Evolutionary conservation across 2,329 filamentous ascomycete species (phyloP).

Genomic region (Neofusicoccum sp.): DNA sequence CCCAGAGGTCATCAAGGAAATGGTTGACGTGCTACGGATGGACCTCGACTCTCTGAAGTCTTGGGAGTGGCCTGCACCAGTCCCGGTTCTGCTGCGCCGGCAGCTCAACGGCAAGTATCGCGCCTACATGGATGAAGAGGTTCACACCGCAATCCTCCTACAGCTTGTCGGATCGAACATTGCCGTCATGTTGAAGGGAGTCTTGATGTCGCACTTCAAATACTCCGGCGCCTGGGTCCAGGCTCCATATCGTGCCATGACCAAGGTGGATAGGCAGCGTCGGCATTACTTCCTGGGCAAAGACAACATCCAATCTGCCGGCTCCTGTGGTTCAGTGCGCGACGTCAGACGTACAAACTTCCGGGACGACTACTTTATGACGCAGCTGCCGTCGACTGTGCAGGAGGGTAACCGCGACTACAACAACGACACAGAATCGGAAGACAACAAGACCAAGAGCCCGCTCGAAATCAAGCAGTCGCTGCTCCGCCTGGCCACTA

Average conservation of each 20-base stretch:
- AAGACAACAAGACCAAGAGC: conserved; percentile 38
- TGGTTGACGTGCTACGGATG: conserved; percentile 62
- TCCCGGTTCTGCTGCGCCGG: conserved; percentile 54
- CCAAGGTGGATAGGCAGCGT: conserved; percentile 44
- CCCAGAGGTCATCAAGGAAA: conserved; percentile 53
- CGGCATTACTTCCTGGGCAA: conserved; percentile 49
- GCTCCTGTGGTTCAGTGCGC: conserved; percentile 32
- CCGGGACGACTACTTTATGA: conserved; percentile 55
- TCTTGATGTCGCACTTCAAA: conserved; percentile 42
- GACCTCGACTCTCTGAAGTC: conserved; percentile 53
- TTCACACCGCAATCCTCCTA: conserved; percentile 58
- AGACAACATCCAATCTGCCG: not conserved
- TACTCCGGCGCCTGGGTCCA: conserved; percentile 44
- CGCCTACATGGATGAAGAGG: conserved; percentile 62
- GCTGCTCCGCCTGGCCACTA: conserved; percentile 59
- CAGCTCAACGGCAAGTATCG: conserved; percentile 62
- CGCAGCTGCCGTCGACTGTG: conserved; percentile 52
- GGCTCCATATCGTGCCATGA: conserved; percentile 34
- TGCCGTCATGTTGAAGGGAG: conserved; percentile 50
- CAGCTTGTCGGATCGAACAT: conserved; percentile 58
- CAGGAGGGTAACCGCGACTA: conserved; percentile 44
- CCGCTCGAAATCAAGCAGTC: conserved; percentile 57
- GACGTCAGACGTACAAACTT: conserved; percentile 43
- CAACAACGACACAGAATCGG: conserved; percentile 40
- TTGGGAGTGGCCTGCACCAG: conserved; percentile 55